Conservation (phyloP, 192 early-diverging fungal species). For the Piromyces finnis region DNA sequence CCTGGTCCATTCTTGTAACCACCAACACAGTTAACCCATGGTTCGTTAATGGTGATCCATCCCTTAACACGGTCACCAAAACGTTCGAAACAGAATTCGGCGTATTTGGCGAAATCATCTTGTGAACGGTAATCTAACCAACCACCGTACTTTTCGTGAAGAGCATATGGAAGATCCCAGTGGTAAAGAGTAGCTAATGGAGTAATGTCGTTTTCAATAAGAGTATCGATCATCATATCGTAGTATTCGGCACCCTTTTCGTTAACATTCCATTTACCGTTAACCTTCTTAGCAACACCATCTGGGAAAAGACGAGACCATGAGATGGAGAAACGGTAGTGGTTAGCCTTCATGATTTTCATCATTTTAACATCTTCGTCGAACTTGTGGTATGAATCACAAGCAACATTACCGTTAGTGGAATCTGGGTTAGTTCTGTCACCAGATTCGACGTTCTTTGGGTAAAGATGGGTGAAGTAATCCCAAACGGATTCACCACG, state of each 20-base stretch:
- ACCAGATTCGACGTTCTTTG: background rate
- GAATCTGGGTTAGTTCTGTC: slow-evolving; percentile 7
- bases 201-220: background rate
- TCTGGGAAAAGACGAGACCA: slow-evolving; percentile 24
- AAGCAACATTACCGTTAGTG: slow-evolving; percentile 10
- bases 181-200: slow-evolving; percentile 11
- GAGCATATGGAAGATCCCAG: slow-evolving; percentile 17
- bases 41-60: slow-evolving; percentile 25
- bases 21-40: slow-evolving; percentile 3
- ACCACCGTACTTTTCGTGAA: slow-evolving; percentile 10
- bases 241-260: slow-evolving; percentile 16
- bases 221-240: slow-evolving; percentile 1
- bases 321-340: slow-evolving; percentile 20
- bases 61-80: slow-evolving; percentile 22
- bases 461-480: background rate
- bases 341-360: slow-evolving; percentile 9
- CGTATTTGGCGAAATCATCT: slow-evolving; percentile 14
- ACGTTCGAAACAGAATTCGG: slow-evolving; percentile 10
- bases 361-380: slow-evolving; percentile 10
- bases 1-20: slow-evolving; percentile 2
- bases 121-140: slow-evolving; percentile 9
- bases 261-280: slow-evolving; percentile 13
- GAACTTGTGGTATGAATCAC: slow-evolving; percentile 13
- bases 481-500: slow-evolving; percentile 22
- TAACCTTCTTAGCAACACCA: background rate